A percentile compares a stretch with the other conserved stretches of the same genome.
phyloP scores from a whole-genome alignment of 805 yeast genomes.

The Naumovozyma baii region DNA sequence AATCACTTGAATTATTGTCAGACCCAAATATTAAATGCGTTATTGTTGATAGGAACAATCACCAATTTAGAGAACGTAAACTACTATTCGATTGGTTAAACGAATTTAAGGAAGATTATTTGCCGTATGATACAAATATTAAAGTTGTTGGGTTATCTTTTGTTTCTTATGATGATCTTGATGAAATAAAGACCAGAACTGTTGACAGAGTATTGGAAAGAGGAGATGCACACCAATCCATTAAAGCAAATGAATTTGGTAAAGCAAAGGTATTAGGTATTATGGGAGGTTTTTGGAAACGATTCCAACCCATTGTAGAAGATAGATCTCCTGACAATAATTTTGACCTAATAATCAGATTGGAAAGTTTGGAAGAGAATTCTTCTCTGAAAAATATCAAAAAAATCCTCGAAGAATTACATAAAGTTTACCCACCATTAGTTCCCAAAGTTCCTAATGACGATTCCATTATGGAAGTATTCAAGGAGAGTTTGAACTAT shows the following conservation, averaged over 20 bases:
- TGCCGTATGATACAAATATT: conserved; percentile 37
- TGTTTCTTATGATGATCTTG: conserved; percentile 29
- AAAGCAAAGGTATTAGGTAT: conserved; percentile 45
- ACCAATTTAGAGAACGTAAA: conserved; percentile 55
- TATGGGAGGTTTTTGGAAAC: conserved; percentile 60
- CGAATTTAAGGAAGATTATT: conserved; percentile 35
- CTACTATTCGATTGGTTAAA: conserved; percentile 50
- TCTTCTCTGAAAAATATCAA: conserved; percentile 45
- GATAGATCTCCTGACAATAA: conserved; percentile 45
- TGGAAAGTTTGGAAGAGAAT: conserved; percentile 35
- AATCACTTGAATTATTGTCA: conserved; percentile 35
- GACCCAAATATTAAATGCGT: conserved; percentile 38
- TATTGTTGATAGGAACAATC: conserved; percentile 78
- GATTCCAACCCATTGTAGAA: conserved; percentile 54
- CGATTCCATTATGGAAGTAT: conserved; percentile 37
- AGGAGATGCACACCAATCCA: conserved; percentile 85
- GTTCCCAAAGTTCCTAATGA: conserved; percentile 35
- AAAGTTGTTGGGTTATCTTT: conserved; percentile 64
- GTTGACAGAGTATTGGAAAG: conserved; percentile 49
- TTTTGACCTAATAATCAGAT: conserved; percentile 58
- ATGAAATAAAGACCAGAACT: conserved; percentile 44
- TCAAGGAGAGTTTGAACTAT: conserved; percentile 42
- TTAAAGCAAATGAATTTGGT: conserved; percentile 43
- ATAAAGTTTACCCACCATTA: conserved; percentile 37
- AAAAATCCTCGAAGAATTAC: conserved; percentile 33